Percentiles rank a stretch among this genome's conserved stretches.
Conservation (phyloP, 139 green algal species). For the Chlorella sp. region DNA sequence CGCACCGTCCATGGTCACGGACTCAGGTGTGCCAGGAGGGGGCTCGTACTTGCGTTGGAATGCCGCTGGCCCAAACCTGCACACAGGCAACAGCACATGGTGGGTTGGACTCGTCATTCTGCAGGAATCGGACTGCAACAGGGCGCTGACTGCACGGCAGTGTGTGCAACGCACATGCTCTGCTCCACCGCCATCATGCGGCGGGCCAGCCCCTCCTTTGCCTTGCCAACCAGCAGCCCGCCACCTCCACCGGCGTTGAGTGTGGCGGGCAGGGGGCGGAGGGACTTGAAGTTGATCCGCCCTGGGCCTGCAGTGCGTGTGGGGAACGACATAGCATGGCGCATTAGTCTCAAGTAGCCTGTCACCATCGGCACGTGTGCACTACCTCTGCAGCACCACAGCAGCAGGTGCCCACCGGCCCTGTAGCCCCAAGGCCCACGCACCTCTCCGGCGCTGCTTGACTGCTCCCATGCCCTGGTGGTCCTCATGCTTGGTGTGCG, state of each 20-base stretch:
- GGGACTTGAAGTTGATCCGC: background rate
- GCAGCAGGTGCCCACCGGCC: background rate
- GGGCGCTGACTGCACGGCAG: background rate
- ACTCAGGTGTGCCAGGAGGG: background rate
- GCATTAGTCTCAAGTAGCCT: too few relatives aligned
- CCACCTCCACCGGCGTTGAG: background rate
- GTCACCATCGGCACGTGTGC: background rate
- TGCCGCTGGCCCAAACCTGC: background rate
- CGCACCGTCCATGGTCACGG: background rate
- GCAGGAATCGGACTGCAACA: background rate
- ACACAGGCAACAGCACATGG: background rate
- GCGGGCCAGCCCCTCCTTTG: constrained; percentile 1
- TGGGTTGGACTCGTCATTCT: background rate
- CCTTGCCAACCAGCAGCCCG: background rate
- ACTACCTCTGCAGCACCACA: background rate
- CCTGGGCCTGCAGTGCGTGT: background rate
- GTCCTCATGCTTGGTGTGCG: too few relatives aligned
- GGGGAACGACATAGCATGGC: too few relatives aligned
- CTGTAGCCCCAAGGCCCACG: background rate
- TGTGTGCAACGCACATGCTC: background rate
- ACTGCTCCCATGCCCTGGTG: too few relatives aligned
- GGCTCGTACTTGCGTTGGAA: background rate
- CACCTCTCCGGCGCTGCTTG: too few relatives aligned
- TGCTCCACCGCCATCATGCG: constrained; percentile 4
- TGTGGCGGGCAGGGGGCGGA: background rate